A percentile compares a stretch with the other conserved stretches of the same genome.
Conservation (phyloP, 805 yeast species). For the Yarrowia sp. region DNA sequence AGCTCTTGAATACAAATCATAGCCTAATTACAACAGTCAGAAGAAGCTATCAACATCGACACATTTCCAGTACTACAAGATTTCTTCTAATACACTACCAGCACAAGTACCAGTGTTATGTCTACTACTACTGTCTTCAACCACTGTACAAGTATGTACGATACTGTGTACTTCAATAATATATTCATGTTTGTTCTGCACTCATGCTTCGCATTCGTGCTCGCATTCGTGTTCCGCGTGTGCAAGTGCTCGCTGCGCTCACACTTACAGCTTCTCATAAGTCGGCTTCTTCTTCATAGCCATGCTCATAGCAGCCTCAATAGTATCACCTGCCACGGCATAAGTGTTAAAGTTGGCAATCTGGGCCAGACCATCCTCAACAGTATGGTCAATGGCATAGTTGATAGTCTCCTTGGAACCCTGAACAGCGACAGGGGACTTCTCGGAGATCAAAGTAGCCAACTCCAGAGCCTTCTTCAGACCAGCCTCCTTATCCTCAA, state of each 20-base stretch:
- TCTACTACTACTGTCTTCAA: too few relatives aligned
- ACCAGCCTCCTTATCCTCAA: constrained; percentile 50
- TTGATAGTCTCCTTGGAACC: constrained; percentile 63
- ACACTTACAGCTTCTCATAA: constrained; percentile 34
- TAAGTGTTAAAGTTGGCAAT: constrained; percentile 55
- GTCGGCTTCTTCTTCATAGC: constrained; percentile 36
- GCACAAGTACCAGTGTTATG: too few relatives aligned
- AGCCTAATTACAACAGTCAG: too few relatives aligned
- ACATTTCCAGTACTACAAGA: too few relatives aligned
- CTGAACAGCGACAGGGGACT: constrained; percentile 57
- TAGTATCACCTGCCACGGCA: constrained; percentile 39
- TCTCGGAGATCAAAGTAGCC: constrained; percentile 49
- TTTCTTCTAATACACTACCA: too few relatives aligned
- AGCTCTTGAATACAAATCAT: too few relatives aligned
- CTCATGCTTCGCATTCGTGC: too few relatives aligned
- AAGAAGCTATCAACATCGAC: too few relatives aligned
- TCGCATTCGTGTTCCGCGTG: too few relatives aligned
- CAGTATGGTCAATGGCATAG: constrained; percentile 41
- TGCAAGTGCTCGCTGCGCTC: not conserved
- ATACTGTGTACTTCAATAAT: too few relatives aligned
- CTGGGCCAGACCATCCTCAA: constrained; percentile 49
- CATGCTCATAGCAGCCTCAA: constrained; percentile 37
- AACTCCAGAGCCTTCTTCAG: constrained; percentile 49
- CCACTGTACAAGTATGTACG: too few relatives aligned
- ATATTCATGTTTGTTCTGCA: too few relatives aligned